Evolutionary conservation across 345 rosid species (phyloP).

Genomic region (Syzygium aromaticum): DNA sequence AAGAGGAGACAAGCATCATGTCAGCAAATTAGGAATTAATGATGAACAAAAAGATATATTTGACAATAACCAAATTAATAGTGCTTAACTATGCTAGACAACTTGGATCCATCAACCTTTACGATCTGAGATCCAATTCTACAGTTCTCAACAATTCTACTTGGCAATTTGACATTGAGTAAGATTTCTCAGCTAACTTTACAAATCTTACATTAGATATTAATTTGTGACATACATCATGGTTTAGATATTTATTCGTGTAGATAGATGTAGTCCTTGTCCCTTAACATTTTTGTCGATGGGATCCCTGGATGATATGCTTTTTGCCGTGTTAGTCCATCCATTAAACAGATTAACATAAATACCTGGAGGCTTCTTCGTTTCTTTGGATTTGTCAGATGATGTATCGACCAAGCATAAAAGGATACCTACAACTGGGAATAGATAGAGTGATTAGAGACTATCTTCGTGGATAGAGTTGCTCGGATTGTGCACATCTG

Average conservation of each 20-base stretch:
- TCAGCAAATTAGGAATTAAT: too few relatives aligned
- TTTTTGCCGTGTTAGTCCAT: background rate
- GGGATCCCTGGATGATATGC: background rate
- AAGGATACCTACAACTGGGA: background rate
- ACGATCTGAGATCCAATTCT: background rate
- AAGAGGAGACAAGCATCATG: too few relatives aligned
- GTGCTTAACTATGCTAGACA: background rate
- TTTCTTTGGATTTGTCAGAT: background rate
- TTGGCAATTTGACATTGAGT: background rate
- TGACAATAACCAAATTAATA: background rate
- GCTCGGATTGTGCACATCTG: fast-evolving
- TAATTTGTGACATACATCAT: background rate
- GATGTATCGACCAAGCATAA: background rate
- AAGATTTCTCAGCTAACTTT: background rate
- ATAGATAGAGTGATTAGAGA: background rate
- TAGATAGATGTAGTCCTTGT: background rate
- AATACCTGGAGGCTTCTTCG: background rate
- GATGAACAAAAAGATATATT: too few relatives aligned
- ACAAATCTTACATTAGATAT: background rate
- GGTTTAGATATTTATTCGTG: background rate
- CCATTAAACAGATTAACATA: background rate
- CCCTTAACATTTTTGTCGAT: background rate
- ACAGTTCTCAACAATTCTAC: background rate
- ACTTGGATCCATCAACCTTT: background rate
- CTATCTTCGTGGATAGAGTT: background rate